A percentile compares a stretch with the other conserved stretches of the same genome.
Conservation (phyloP, 2,329 filamentous ascomycete species). For the Chrysoporthe cubensis region DNA sequence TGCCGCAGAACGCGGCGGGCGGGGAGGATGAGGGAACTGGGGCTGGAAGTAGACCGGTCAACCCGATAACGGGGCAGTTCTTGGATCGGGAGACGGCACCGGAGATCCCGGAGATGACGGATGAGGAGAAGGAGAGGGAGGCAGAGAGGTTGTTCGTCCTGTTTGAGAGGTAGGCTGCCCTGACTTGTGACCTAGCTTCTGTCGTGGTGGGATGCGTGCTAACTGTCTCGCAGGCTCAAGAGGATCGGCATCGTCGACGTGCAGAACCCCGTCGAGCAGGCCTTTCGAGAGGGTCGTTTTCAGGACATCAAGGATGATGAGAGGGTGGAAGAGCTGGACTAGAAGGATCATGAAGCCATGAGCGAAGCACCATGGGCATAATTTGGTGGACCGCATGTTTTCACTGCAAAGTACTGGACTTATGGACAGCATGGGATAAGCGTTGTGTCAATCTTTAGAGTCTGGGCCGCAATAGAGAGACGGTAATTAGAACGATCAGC, state of each 20-base stretch:
- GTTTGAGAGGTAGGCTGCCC: slow-evolving; percentile 74
- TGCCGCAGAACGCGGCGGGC: slow-evolving; percentile 70
- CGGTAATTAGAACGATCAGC: neutral
- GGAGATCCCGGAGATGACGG: slow-evolving; percentile 74
- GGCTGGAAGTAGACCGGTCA: slow-evolving; percentile 56
- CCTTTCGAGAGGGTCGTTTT: slow-evolving; percentile 70
- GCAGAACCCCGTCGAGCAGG: slow-evolving; percentile 76
- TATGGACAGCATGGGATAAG: slow-evolving; percentile 4
- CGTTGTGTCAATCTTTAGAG: neutral
- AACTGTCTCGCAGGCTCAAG: slow-evolving; percentile 55
- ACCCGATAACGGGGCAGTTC: slow-evolving; percentile 87
- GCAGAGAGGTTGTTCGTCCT: slow-evolving; percentile 88
- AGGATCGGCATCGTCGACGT: slow-evolving; percentile 77
- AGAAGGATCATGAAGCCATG: slow-evolving; percentile 18
- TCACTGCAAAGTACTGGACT: neutral
- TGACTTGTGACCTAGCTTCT: neutral
- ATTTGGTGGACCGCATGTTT: neutral
- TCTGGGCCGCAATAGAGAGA: neutral
- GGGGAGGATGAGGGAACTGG: slow-evolving; percentile 42
- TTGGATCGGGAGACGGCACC: slow-evolving; percentile 67
- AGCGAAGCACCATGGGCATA: neutral
- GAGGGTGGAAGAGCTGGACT: slow-evolving; percentile 48
- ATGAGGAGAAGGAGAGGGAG: slow-evolving; percentile 90
- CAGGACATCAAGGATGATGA: slow-evolving; percentile 69
- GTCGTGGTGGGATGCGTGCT: slow-evolving; percentile 19